Evolutionary conservation across 2,329 filamentous ascomycete species (phyloP), one percentile per base, ranked within the genome.

Genomic region (Aspergillus pseudoglaucus): DNA sequence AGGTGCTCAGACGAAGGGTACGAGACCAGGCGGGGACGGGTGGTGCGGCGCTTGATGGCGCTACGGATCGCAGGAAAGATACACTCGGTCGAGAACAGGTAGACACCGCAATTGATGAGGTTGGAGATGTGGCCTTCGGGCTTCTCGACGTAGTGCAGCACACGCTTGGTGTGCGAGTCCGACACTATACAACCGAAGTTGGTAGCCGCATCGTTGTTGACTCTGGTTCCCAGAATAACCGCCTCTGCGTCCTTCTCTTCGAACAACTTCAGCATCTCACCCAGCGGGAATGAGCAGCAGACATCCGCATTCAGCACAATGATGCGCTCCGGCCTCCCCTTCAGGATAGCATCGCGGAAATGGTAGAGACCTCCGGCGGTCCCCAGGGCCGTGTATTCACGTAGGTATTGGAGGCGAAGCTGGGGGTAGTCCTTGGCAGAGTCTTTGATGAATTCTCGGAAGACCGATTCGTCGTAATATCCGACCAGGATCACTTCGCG

Each of bases 181-280:
- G 88, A 93, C 48, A 97, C 93, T 64, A 97, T 95, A 79, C 93
- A 98, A 54, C 93, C 93, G 67, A 97, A 98, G 78, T 97, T 97
- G 61, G 82, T 87, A 27, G 93, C 91, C 17, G 90, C 87, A 48
- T 97, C 91, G 64, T 94, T 88, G 65, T 83, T 84, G 49, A 97
- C 89, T 47, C 90, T 80, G 37, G 93, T 98, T 46, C 93, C 93
- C 55, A 98, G 77, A 67, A 98, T 96, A 58, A 97, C 87, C 27
- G 93, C 93, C 76, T 97, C 93, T 48, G 91, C 93, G 61, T 96
- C 88, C 75, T 89, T 95, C 68, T 95, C 90, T 63, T 90, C 85
- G 69, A 94, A 95, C 59, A 97, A 79, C 69, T 85, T 85, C 55
- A 96, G 85, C 93, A 98, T 97, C 70, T 96, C 90, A 58, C 84